Base-by-base conservation (phyloP, 805 yeast species). In the Kregervanrija fluxuum region DNA sequence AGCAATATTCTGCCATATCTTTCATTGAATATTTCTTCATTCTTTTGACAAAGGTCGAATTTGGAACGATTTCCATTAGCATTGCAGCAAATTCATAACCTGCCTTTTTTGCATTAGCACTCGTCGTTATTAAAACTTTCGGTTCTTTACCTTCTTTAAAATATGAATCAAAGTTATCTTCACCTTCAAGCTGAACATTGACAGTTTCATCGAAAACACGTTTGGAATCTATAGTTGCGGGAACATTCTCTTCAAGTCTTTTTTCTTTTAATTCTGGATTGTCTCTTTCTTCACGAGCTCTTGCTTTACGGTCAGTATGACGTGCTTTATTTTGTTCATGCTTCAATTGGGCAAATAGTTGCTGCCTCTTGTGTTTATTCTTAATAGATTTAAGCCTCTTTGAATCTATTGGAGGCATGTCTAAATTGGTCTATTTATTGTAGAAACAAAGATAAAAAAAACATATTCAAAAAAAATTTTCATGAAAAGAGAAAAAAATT, bases 61-160 rank as follows among this genome's bases (percentile, higher is more conserved):
- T 82, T 33, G 98, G 98, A 35, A 93, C 65, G 33, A 90, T 74
- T 51, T 89, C 96, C 67, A 85, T 76, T 52, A 93, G 68, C 45
- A 84, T 73, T 50, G 90, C 93, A 8, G 96, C 90, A 68, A 93
- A 89, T 57, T 85, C 90, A 61, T 88, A 90, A 0, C 96, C 97
- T 35, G 77, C 76, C 59, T 85, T 86, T 55, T 80, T 81, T 12
- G 98, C 96, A 54, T 80, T 73, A 35, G 86, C 86, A 64, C 81
- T 88, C 8, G 99, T 93, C 8, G 99, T 93, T 44, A 93, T 68
- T 45, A 93, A 71, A 38, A 93, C 85, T 63, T 93, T 93, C 38
- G 99, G 98, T 42, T 81, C 80, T 49, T 71, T 62, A 12, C 54
- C 56, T 16, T 68, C 67, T 35, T 55, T 51, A 57, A 83, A 84